Conservation (phyloP, 495 filamentous ascomycete genomes). For the Thozetella sp. region DNA sequence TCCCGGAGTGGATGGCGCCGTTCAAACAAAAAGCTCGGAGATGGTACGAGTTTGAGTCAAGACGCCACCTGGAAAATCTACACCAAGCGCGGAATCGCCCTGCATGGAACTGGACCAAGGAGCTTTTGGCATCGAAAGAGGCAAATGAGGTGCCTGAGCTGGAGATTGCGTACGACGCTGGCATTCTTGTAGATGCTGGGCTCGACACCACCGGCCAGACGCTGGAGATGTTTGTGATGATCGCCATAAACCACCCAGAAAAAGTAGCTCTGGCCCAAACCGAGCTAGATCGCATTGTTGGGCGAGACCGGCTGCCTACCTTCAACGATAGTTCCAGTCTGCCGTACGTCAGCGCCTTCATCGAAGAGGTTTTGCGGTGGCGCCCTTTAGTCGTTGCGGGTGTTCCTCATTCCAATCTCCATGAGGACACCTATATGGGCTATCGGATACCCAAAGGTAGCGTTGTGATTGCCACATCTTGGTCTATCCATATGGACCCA, state of each 20-base stretch:
- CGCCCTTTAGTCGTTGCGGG: slow-evolving; percentile 52
- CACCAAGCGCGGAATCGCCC: not conserved
- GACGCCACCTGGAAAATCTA: slow-evolving; percentile 5
- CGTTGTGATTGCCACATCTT: slow-evolving; percentile 48
- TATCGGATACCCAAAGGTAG: slow-evolving; percentile 44
- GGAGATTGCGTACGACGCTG: slow-evolving; percentile 21
- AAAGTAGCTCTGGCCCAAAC: slow-evolving; percentile 33
- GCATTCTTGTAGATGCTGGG: slow-evolving; percentile 20
- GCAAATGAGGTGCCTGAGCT: slow-evolving; percentile 4
- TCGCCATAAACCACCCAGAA: slow-evolving; percentile 13
- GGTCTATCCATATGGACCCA: slow-evolving; percentile 53
- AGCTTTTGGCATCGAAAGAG: not conserved
- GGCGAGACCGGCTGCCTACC: slow-evolving; percentile 32
- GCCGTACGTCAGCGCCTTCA: slow-evolving; percentile 41
- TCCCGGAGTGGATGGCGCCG: slow-evolving; percentile 39
- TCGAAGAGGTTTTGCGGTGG: slow-evolving; percentile 56
- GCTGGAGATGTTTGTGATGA: slow-evolving; percentile 18
- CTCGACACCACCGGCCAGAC: slow-evolving; percentile 15
- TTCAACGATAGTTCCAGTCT: slow-evolving; percentile 45
- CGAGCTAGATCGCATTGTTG: slow-evolving; percentile 36
- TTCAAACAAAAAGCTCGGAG: slow-evolving; percentile 41
- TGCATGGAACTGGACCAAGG: slow-evolving; percentile 13
- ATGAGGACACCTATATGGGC: slow-evolving; percentile 44
- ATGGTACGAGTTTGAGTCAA: not conserved
- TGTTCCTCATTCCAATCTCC: slow-evolving; percentile 48